Conservation (phyloP, 164 flowering plant genomes). For the Vitis vinifera region ASM3070453v1 NC_081812.1:23665501-23666000, state of each 20-base stretch:
- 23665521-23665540: neutral
- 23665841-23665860: neutral
- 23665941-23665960: neutral
- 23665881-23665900: neutral
- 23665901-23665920: neutral
- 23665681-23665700: neutral
- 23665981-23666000: conserved; percentile 19
- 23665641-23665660: conserved; percentile 3
- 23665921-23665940: neutral
- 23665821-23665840: conserved; percentile 1
- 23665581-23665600: neutral
- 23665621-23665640: neutral
- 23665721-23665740: too few species aligned
- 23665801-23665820: neutral
- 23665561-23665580: neutral
- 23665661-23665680: neutral
- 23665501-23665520: conserved; percentile 1
- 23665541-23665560: conserved; percentile 1
- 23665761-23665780: conserved; percentile 29
- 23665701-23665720: neutral
- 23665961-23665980: neutral
- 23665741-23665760: conserved; percentile 17
- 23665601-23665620: conserved; percentile 5
- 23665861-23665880: too few species aligned
- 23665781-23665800: conserved; percentile 2